Evolutionary conservation across 1,139 yeast species (phyloP).

Genomic region (Candida glucosophila): DNA sequence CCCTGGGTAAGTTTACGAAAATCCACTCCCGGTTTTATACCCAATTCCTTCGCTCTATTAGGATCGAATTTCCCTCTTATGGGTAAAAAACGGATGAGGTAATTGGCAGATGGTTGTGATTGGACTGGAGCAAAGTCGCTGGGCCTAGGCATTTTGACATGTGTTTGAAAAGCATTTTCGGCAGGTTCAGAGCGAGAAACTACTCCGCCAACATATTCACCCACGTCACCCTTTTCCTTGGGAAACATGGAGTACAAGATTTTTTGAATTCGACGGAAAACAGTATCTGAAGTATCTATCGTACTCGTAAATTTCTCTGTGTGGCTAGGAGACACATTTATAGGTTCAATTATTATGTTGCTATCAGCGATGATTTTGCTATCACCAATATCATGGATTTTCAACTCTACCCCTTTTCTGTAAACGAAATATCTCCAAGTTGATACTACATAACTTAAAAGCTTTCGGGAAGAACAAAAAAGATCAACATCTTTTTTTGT

Average conservation of each 20-base stretch:
- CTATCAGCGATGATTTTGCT: slow-evolving; percentile 39
- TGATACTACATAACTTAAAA: slow-evolving; percentile 49
- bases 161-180: slow-evolving; percentile 36
- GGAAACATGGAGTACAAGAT: slow-evolving; percentile 44
- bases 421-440: slow-evolving; percentile 90
- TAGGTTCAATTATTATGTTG: slow-evolving; percentile 43
- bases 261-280: slow-evolving; percentile 19
- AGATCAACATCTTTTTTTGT: slow-evolving; percentile 45
- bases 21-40: slow-evolving; percentile 58
- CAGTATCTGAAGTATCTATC: slow-evolving; percentile 2
- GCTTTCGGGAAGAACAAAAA: slow-evolving; percentile 25
- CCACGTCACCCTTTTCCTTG: slow-evolving; percentile 27
- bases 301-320: background rate
- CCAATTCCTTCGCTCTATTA: slow-evolving; percentile 55
- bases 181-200: slow-evolving; percentile 28
- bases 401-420: slow-evolving; percentile 60
- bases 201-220: too few species aligned
- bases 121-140: slow-evolving; percentile 8
- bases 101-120: slow-evolving; percentile 36
- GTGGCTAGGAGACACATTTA: slow-evolving; percentile 21
- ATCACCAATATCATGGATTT: slow-evolving; percentile 30
- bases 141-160: slow-evolving; percentile 25
- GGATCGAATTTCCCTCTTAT: slow-evolving; percentile 73
- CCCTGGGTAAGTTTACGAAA: slow-evolving; percentile 59
- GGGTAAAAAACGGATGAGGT: slow-evolving; percentile 57